Base-by-base conservation (phyloP, 2,329 filamentous ascomycete species). In the Fusarium humuli region DNA sequence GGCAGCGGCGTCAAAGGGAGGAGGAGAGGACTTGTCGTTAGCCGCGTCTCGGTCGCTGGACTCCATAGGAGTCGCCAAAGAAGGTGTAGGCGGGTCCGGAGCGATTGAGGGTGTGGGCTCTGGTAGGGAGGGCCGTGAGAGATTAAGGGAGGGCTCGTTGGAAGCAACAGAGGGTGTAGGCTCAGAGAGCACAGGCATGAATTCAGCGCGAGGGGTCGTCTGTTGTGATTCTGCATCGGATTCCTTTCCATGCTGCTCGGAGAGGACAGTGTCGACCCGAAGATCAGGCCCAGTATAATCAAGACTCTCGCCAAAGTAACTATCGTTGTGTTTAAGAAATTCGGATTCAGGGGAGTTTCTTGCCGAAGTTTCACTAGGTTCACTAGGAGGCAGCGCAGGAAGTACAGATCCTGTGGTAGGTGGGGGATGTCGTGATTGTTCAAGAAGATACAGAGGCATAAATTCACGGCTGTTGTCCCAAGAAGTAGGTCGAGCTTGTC, bases 391-490 rank as follows among this genome's bases (percentile, higher is more conserved):
- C 16, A 90, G 79, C 29, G 84, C 85, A 9, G 88, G 87, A 3
- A 89, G 78, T 6, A 81, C 75, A 44, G 84, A 76, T 27, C 78
- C 70, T 23, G 76, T 72, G 29, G 79, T 77, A 6, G 74, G 72
- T 8, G 79, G 75, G 45, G 79, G 79, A 44, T 83, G 81, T 11
- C 83, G 81, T 6, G 82, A 83, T 69, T 82, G 89, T 78, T 97
- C 92, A 9, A 97, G 88, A 23, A 97, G 89, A 79, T 92, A 95
- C 11, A 98, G 82, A 0, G 94, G 94, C 71, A 92, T 90, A 74
- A 94, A 91, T 76, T 96, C 93, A 57, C 87, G 87, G 20, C 85
- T 86, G 69, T 81, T 87, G 46, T 90, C 88, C 88, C 88, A 90
- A 1, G 87, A 90, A 14, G 82, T 88, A 14, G 87, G 87, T 7